These are phyloP conservation scores for Diospyros kaki DNA, from an alignment of 148 eudicot species.

Conservation along the genomic window DNA sequence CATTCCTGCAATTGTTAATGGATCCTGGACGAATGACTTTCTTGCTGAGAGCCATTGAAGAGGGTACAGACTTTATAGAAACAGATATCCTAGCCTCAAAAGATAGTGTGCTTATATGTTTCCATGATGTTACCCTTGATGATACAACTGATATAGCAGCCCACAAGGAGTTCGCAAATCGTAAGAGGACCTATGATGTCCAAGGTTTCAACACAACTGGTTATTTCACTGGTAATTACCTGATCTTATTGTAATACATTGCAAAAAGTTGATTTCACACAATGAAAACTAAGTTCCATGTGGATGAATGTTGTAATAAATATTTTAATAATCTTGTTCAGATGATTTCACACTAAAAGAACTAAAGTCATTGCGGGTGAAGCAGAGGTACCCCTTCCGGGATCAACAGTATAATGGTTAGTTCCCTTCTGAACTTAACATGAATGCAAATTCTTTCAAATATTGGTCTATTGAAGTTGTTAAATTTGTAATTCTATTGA, in stretches of 20 bases:
- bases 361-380: constrained; percentile 68
- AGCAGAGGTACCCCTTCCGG: constrained; percentile 72
- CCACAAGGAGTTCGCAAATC: constrained; percentile 68
- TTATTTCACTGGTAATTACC: constrained; percentile 49
- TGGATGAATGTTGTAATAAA: background rate
- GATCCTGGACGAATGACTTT: background rate
- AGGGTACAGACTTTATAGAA: constrained; percentile 94
- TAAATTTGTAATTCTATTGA: too few species aligned
- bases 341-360: constrained; percentile 95
- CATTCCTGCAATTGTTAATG: background rate
- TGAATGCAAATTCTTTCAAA: too few species aligned
- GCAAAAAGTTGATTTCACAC: background rate
- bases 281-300: background rate
- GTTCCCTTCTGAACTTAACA: background rate
- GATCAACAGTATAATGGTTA: constrained; percentile 53
- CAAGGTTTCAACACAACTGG: constrained; percentile 79
- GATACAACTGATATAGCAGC: constrained; percentile 63
- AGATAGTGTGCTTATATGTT: constrained; percentile 25
- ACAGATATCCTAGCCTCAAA: constrained; percentile 75
- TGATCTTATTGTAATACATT: background rate
- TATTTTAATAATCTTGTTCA: constrained; percentile 20
- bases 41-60: constrained; percentile 80
- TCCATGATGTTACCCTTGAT: constrained; percentile 62
- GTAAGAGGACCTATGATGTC: constrained; percentile 78
- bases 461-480: too few species aligned